Evolutionary conservation across 75 land plant species (phyloP).

Genomic region (Pseudotsuga menziesii): DNA sequence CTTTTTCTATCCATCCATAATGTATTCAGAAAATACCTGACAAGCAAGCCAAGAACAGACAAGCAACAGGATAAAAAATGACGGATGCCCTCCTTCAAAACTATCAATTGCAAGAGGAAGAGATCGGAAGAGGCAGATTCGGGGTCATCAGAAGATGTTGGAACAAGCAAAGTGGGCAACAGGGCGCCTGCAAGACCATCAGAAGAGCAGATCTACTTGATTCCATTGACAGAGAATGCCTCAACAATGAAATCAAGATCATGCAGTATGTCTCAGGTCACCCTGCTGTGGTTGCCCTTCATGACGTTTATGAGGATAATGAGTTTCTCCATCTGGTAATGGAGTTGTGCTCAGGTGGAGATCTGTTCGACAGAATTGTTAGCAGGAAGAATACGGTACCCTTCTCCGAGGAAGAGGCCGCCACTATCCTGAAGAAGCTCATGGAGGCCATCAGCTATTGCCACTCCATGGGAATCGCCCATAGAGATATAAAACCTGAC

Average conservation of each 20-base stretch:
- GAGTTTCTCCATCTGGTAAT: conserved; percentile 13
- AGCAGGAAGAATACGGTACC: neutral
- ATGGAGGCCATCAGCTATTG: conserved; percentile 35
- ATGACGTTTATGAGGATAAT: conserved; percentile 24
- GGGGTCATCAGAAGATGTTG: conserved; percentile 32
- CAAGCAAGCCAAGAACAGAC: no score
- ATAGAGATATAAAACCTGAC: conserved; percentile 64
- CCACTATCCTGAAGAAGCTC: conserved; percentile 20
- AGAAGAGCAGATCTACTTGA: conserved; percentile 7
- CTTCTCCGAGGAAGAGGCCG: conserved; percentile 34
- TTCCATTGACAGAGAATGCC: conserved; percentile 26
- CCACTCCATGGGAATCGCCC: conserved; percentile 48
- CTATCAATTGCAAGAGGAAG: conserved; percentile 15
- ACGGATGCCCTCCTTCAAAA: no score
- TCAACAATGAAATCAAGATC: conserved; percentile 39
- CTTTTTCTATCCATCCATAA: no score
- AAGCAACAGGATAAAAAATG: no score
- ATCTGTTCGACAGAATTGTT: conserved; percentile 35
- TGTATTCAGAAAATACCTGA: no score
- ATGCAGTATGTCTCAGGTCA: conserved; percentile 22
- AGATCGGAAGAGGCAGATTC: conserved; percentile 48
- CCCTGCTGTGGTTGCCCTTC: conserved; percentile 32
- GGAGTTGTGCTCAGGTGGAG: neutral
- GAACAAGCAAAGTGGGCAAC: conserved; percentile 11
- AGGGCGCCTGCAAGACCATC: conserved; percentile 47